Evolutionary conservation across 2,329 filamentous ascomycete genomes (phyloP), one percentile per base, ranked within the genome.

Genomic region (Mycosphaerella arachidis): DNA sequence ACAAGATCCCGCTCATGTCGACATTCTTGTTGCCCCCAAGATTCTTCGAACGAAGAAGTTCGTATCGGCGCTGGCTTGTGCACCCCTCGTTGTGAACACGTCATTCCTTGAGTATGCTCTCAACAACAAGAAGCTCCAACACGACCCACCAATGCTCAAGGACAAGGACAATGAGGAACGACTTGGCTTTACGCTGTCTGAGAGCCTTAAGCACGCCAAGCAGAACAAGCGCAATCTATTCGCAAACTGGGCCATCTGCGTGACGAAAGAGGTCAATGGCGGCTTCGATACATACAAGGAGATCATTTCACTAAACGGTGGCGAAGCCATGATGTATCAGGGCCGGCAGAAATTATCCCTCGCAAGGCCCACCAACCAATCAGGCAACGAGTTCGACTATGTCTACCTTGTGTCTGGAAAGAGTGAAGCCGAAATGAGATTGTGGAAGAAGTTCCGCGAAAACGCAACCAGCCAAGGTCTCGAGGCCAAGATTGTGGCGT

Each of bases 41-140:
- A 86, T 97, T 62, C 85, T 97, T 35, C 88, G 94, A 40, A 99
- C 94, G 0, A 86, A 91, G 72, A 99, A 99, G 72, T 99, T 99
- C 72, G 86, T 97, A 53, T 89, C 88, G 62, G 91, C 92, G 12
- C 78, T 99, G 30, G 92, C 94, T 18, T 86, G 86, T 60, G 92
- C 90, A 0, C 91, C 92, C 0, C 82, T 84, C 1, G 84, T 97
- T 48, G 83, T 97, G 56, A 86, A 86, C 50, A 89, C 88, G 0
- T 82, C 84, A 8, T 99, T 91, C 73, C 84, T 99, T 59, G 89
- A 93, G 58, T 81, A 84, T 27, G 91, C 89, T 51, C 80, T 97
- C 10, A 85, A 89, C 50, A 80, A 85, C 33, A 85, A 88, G 63
- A 80, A 86, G 68, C 63, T 72, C 6, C 79, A 87, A 0, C 78